A percentile compares a stretch with the other conserved stretches of the same genome.
Conservation (phyloP, 140 eudicot species). For the Oenanthe javanica region DNA sequence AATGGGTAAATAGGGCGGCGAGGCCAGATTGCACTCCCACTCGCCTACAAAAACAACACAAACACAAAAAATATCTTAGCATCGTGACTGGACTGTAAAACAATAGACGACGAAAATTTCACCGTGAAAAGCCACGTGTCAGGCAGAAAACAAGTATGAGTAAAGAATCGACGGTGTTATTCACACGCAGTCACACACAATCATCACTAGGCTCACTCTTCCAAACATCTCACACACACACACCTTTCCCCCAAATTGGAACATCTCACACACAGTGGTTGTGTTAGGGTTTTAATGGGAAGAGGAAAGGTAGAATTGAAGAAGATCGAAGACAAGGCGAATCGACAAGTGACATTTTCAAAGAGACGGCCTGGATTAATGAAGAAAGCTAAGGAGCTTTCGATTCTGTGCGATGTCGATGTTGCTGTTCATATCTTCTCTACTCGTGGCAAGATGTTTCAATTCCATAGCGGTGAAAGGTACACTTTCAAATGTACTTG, state of each 20-base stretch:
- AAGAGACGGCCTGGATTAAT: neutral
- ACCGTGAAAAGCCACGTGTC: neutral
- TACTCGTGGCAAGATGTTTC: neutral
- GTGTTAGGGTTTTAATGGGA: conserved; percentile 6
- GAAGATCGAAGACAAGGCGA: conserved; percentile 10
- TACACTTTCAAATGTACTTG: neutral
- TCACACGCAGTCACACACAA: neutral
- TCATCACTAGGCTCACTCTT: neutral
- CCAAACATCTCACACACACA: too few species aligned
- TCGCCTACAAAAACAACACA: too few species aligned
- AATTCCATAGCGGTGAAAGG: conserved; percentile 6
- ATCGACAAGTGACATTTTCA: conserved; percentile 12
- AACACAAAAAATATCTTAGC: neutral
- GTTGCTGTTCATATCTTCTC: conserved; percentile 6
- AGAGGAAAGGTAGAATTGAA: conserved; percentile 11
- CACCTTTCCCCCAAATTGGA: too few species aligned
- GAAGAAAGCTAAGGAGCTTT: conserved; percentile 3
- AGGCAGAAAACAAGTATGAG: neutral
- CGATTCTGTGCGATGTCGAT: conserved; percentile 7
- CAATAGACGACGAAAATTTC: neutral
- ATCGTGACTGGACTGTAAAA: neutral
- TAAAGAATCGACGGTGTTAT: neutral
- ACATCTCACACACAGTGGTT: too few species aligned
- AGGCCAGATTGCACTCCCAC: neutral
- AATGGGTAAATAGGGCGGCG: too few species aligned